These are phyloP conservation scores for Paxillus involutus DNA, from an alignment of 768 basidiomycete genomes.

Conservation along the genomic window DNA sequence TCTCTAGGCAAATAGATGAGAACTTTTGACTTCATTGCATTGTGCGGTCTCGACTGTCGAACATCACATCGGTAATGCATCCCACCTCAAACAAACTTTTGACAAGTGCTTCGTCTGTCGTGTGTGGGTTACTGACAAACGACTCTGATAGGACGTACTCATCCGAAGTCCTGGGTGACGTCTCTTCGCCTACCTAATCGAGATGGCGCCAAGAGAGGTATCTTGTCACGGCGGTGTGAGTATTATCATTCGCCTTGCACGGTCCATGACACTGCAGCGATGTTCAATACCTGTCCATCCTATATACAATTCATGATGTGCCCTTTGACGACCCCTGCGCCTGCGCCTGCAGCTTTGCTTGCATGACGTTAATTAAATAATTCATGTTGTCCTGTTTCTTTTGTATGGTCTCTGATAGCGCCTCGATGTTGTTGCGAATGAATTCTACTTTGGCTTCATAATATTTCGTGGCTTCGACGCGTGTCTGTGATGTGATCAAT, in stretches of 20 bases:
- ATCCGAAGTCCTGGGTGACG: too few species aligned
- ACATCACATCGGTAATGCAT: too few species aligned
- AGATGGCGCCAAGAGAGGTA: too few species aligned
- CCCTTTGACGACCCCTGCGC: slow-evolving; percentile 18
- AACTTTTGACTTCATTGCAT: too few species aligned
- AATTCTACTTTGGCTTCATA: slow-evolving; percentile 81
- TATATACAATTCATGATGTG: slow-evolving; percentile 13
- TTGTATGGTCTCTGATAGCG: slow-evolving; percentile 84
- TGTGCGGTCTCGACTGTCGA: too few species aligned
- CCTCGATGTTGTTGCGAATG: slow-evolving; percentile 80
- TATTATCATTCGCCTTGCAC: too few species aligned
- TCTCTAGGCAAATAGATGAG: too few species aligned
- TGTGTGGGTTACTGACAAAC: background rate
- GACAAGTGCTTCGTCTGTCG: background rate
- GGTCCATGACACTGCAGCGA: background rate
- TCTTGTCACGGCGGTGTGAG: too few species aligned
- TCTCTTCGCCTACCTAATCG: too few species aligned
- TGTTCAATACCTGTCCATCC: background rate
- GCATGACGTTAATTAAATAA: slow-evolving; percentile 70
- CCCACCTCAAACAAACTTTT: too few species aligned
- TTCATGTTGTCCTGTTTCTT: slow-evolving; percentile 91
- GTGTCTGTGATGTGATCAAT: slow-evolving; percentile 55
- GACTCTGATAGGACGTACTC: background rate
- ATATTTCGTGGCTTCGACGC: slow-evolving; percentile 75
- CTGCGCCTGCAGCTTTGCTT: slow-evolving; percentile 49